Evolutionary conservation across 495 filamentous ascomycete species (phyloP), one percentile per base, ranked within the genome.

Genomic region (Neurospora sp.): DNA sequence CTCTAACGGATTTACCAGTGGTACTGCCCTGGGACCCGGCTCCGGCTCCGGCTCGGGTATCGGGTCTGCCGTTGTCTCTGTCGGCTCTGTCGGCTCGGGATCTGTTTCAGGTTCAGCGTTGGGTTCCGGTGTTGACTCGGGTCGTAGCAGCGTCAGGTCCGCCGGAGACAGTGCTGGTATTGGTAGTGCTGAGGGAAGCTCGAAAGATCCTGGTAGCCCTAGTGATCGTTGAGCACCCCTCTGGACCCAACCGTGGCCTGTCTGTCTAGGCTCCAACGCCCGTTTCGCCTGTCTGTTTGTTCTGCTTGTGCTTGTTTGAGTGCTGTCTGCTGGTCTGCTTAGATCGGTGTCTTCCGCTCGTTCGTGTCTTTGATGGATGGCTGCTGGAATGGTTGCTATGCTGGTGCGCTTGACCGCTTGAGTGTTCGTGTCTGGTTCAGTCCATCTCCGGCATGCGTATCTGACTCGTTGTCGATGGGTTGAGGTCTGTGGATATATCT

Each of bases 61-160:
- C 3, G 79, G 71, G 11, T 78, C 78, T 6, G 78, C 70, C 16
- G 77, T 77, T 5, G 78, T 75, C 8, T 78, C 75, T 4, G 76
- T 59, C 11, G 76, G 74, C 38, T 78, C 74, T 46, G 42, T 46
- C 4, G 76, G 77, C 8, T 76, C 76, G n/a, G 78, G 69, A 11
- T 80, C 75, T 0, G 78, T 75, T 4, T 81, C 78, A 3, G 79
- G 71, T 11, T 78, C 78, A 5, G 78, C 71, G 18, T 78, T 76
- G 9, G 78, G 76, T 6, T 78, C 76, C 3, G 76, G 76, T 18
- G 71, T 75, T 20, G 78, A 75, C 10, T 81, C 79, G 11, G 81
- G 78, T 14, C 77, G 79, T 71, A 82, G 80, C 73, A 82, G 80
- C 70, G 78, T 81, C 69, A 79, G 81, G 40, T 81, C 81, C 14